A percentile compares a stretch with the other conserved stretches of the same genome.
phyloP scores from a whole-genome alignment of 2,329 filamentous ascomycete genomes.

The Cladophialophora carrionii region DNA sequence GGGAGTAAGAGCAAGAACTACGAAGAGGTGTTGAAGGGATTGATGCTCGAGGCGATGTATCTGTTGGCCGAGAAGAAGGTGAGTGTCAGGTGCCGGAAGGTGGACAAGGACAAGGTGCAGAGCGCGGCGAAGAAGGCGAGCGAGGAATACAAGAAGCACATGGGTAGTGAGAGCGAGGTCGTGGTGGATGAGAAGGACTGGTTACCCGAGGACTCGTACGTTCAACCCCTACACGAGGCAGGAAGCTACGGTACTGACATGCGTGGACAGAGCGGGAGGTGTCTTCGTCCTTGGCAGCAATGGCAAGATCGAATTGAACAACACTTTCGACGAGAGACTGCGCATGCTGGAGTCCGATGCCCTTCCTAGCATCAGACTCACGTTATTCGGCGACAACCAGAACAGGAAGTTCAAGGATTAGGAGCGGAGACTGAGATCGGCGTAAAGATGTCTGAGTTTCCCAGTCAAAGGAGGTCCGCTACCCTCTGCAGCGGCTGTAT shows the following conservation, averaged over 20 bases:
- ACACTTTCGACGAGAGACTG: slow-evolving; percentile 92
- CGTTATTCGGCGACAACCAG: slow-evolving; percentile 89
- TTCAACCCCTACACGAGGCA: slow-evolving; percentile 36
- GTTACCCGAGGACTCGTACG: slow-evolving; percentile 81
- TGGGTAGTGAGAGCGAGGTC: slow-evolving; percentile 69
- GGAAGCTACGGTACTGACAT: background rate
- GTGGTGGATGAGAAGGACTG: slow-evolving; percentile 77
- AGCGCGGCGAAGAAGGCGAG: slow-evolving; percentile 76
- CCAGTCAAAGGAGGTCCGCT: background rate
- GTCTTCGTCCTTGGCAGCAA: slow-evolving; percentile 75
- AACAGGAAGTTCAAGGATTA: slow-evolving; percentile 97
- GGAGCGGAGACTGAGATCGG: slow-evolving; percentile 25
- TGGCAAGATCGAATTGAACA: slow-evolving; percentile 98
- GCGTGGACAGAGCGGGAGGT: slow-evolving; percentile 73
- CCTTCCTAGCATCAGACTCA: slow-evolving; percentile 79
- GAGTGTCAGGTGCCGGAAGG: slow-evolving; percentile 73
- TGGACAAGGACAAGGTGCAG: slow-evolving; percentile 74
- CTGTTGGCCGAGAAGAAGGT: slow-evolving; percentile 80
- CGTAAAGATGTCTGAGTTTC: background rate
- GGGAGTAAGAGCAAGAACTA: slow-evolving; percentile 75
- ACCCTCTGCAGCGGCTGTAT: background rate
- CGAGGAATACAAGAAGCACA: slow-evolving; percentile 80
- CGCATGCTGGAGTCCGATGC: slow-evolving; percentile 81
- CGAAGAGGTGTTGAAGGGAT: slow-evolving; percentile 71
- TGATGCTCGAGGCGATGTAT: slow-evolving; percentile 89